Evolutionary conservation across 805 yeast genomes (phyloP), one percentile per base, ranked within the genome.

Genomic region (Wickerhamomyces bisporus): DNA sequence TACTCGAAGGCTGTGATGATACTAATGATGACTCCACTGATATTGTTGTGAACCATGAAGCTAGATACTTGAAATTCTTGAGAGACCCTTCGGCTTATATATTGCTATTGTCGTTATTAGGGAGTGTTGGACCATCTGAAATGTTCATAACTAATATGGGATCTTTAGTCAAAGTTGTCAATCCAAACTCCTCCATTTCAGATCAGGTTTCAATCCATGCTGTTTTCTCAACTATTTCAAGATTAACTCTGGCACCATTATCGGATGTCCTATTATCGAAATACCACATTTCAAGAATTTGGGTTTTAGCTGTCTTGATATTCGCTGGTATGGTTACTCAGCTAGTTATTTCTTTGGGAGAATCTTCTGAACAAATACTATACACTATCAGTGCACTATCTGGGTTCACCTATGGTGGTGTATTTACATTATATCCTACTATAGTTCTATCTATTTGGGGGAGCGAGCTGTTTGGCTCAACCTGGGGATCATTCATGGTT

Each of bases 401-500:
- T 39, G 98, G 98, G 0, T 53, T 75, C 19, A 65, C 77, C 6
- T 86, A 91, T 53, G 96, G 98, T 24, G 86, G 89, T 0, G 55
- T 86, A 4, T 91, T 86, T 64, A 88, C 98, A 0, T 62, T 86
- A 6, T 85, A 79, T 49, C 98, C 98, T 3, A 83, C 95, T 0
- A 70, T 88, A 12, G 77, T 88, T 13, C 81, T 95, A 2, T 68
- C 81, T 4, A 76, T 85, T 3, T 93, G 96, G 88, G 97, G 97
- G 0, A 72, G 84, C 17, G 88, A 84, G 30, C 73, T 85, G 25
- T 77, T 91, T 60, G 98, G 97, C 0, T 84, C 95, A 3, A 84
- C 91, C 2, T 91, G 96, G 86, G 97, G 97, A 3, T 66, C 83
- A 19, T 85, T 87, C 57, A 81, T 87, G 73, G 70, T 85, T 26